A percentile compares a stretch with the other conserved stretches of the same genome.
Evolutionary conservation across 2,329 filamentous ascomycete species (phyloP).

Genomic region (Penicillium sp.): DNA sequence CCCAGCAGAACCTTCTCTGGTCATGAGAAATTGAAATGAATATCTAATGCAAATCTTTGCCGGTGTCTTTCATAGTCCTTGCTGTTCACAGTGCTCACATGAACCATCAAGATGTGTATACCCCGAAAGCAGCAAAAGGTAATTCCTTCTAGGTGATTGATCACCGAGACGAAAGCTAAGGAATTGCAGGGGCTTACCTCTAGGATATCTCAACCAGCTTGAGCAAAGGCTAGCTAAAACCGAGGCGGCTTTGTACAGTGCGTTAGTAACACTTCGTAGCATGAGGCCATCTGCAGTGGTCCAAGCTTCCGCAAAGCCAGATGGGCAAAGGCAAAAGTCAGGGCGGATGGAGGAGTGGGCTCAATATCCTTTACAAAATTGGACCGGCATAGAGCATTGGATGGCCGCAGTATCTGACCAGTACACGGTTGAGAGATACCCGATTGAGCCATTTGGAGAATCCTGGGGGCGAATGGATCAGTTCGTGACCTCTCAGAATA

Average conservation of each 20-base stretch:
- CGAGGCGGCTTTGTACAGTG: constrained; percentile 23
- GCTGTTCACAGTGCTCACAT: constrained; percentile 20
- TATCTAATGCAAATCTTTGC: neutral
- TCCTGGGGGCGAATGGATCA: neutral
- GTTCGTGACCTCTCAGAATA: neutral
- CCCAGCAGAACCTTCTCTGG: neutral
- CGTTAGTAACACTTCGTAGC: constrained; percentile 15
- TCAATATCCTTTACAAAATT: constrained; percentile 18
- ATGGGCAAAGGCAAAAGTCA: constrained; percentile 16
- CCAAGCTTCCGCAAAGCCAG: constrained; percentile 7
- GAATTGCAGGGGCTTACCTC: constrained; percentile 18
- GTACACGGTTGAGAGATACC: constrained; percentile 8
- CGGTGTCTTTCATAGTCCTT: constrained; percentile 10
- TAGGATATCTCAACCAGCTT: constrained; percentile 25
- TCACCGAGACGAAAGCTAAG: neutral
- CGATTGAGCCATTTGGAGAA: neutral
- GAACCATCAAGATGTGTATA: constrained; percentile 21
- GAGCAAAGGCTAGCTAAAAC: constrained; percentile 23
- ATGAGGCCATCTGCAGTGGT: constrained; percentile 7
- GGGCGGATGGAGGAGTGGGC: constrained; percentile 24
- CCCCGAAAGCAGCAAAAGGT: constrained; percentile 24
- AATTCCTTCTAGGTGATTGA: neutral
- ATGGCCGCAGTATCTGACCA: constrained; percentile 15
- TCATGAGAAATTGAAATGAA: neutral
- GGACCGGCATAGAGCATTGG: constrained; percentile 21